These are phyloP conservation scores for Silene coronaria DNA, from an alignment of 179 eudicot genomes.

Conservation along the genomic window DNA sequence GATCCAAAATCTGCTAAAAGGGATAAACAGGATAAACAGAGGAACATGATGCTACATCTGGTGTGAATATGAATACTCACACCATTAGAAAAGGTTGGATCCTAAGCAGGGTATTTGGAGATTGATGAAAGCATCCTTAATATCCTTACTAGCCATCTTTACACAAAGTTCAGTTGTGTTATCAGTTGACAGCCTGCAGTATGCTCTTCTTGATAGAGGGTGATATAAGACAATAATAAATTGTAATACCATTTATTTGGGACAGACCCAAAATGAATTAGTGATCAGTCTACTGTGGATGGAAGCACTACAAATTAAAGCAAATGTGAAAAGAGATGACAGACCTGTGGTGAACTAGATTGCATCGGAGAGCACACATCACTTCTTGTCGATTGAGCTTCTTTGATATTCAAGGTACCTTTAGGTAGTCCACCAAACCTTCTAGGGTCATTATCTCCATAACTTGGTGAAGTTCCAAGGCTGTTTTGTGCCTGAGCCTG, in stretches of 20 bases:
- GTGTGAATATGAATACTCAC: too few species aligned
- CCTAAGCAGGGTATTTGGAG: background rate
- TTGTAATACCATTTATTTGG: background rate
- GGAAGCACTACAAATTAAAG: background rate
- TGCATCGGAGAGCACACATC: constrained; percentile 90
- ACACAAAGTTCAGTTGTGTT: background rate
- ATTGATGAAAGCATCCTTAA: background rate
- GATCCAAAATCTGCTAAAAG: background rate
- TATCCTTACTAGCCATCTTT: background rate
- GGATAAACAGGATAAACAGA: background rate
- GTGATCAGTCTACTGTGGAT: background rate
- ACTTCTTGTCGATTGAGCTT: constrained; percentile 75
- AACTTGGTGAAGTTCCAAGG: constrained; percentile 62
- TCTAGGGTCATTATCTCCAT: constrained; percentile 47
- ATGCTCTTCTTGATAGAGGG: background rate
- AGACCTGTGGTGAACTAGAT: constrained; percentile 81
- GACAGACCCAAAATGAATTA: background rate
- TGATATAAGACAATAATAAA: background rate
- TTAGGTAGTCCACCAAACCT: constrained; percentile 77
- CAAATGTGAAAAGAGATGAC: constrained; percentile 15
- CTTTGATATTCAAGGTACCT: constrained; percentile 69
- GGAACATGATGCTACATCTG: background rate
- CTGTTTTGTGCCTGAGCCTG: constrained; percentile 82
- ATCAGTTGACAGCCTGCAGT: background rate
- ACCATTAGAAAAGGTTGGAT: background rate